These are phyloP conservation scores for Fonsecaea nubica DNA, from an alignment of 2,329 filamentous ascomycete genomes.

Conservation along the genomic window DNA sequence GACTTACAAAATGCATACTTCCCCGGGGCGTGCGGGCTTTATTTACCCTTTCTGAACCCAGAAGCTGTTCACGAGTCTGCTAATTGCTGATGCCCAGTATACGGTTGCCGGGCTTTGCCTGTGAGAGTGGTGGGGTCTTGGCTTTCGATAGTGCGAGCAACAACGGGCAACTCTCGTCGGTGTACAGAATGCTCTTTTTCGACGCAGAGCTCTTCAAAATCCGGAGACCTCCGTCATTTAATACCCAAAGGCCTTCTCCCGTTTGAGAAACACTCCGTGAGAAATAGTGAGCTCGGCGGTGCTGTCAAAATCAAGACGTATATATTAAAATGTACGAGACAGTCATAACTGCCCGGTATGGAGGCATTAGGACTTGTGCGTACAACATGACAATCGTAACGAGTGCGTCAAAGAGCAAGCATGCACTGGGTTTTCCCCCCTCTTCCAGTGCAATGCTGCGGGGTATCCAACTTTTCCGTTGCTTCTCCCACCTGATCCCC, in stretches of 20 bases:
- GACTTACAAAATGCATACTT: too few species aligned
- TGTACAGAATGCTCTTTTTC: not conserved
- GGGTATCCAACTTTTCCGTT: not conserved
- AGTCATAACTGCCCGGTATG: conserved; percentile 2
- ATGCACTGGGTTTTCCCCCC: not conserved
- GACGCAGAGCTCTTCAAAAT: too few species aligned
- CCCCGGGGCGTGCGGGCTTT: too few species aligned
- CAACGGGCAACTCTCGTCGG: not conserved
- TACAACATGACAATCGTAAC: not conserved
- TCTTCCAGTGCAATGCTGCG: not conserved
- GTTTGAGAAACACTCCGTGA: too few species aligned
- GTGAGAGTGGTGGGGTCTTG: not conserved
- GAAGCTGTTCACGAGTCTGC: too few species aligned
- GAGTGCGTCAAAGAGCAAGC: not conserved
- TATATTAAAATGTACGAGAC: not conserved
- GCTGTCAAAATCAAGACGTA: not conserved
- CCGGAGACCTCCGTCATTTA: too few species aligned
- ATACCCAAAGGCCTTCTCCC: too few species aligned
- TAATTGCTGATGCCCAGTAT: not conserved
- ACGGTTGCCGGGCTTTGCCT: not conserved
- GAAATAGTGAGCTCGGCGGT: not conserved
- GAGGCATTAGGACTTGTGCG: not conserved
- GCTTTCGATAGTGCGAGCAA: not conserved
- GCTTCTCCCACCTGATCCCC: not conserved
- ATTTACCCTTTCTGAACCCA: too few species aligned